Evolutionary conservation across 2,329 filamentous ascomycete genomes (phyloP), one percentile per base, ranked within the genome.

Genomic region (Ophiostoma himal-ulmi): DNA sequence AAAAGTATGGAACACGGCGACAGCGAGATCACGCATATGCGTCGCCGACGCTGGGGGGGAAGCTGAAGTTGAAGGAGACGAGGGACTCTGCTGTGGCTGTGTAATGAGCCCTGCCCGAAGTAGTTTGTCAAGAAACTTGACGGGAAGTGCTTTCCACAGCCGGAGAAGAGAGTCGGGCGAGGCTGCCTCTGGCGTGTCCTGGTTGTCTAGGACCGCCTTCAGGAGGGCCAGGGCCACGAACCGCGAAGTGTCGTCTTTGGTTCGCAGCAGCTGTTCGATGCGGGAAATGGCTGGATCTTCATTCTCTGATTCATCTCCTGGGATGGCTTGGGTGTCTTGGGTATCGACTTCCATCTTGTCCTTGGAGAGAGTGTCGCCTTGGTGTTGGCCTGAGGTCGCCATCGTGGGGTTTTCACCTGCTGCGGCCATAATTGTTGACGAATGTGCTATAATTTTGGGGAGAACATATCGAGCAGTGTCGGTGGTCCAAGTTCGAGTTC

Each of bases 221-320:
- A 91, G 82, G 30, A 91, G 81, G 0, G 88, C 87, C 30, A 91
- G 80, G 8, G 88, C 89, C 54, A 90, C 88, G 74, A 91, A 91
- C 75, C 87, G 84, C 26, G 87, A 86, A 0, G 89, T 91, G 76
- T 91, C 89, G 76, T 90, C 84, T 72, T 86, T 88, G 69, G 85
- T 78, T 69, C 81, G 80, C 44, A 91, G 82, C 2, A 90, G 82
- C 1, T 80, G 75, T 73, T 86, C 81, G 69, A 90, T 83, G 74
- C 85, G 85, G 68, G 83, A 78, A 68, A 86, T 41, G 0, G 77
- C 74, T 13, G 70, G 70, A 0, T 69, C 71, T 39, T 75, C 30
- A 44, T 26, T 22, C 60, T 48, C 41, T 26, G 52, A 6, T 3
- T 22, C 30, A n/a, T 5, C 22, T 36, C 68, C 20, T 17, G 26